Evolutionary conservation across 495 filamentous ascomycete species (phyloP).

Genomic region (Penicillium goetzii): DNA sequence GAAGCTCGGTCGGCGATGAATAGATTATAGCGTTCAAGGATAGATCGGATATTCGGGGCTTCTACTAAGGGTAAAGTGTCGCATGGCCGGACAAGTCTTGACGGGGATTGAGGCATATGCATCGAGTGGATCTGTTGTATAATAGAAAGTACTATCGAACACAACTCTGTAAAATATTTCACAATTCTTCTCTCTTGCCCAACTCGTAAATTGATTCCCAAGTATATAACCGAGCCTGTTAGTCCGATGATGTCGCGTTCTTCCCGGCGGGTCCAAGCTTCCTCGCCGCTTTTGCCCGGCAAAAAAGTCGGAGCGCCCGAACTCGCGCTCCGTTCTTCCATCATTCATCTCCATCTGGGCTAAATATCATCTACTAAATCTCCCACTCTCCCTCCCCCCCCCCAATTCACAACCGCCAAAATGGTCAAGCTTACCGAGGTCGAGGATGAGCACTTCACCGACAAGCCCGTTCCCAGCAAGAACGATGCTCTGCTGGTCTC

Average conservation of each 20-base stretch:
- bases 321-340: conserved; percentile 35
- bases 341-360: conserved; percentile 26
- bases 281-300: conserved; percentile 50
- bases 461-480: conserved; percentile 67
- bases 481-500: conserved; percentile 54
- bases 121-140: conserved; percentile 28
- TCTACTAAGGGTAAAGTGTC: conserved; percentile 12
- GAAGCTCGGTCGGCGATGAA: conserved; percentile 75
- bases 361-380: conserved; percentile 17
- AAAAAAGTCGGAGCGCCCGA: conserved; percentile 49
- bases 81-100: conserved; percentile 5
- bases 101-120: conserved; percentile 12
- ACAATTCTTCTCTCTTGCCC: conserved; percentile 9
- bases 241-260: conserved; percentile 24
- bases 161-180: conserved; percentile 32
- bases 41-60: neutral
- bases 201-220: neutral
- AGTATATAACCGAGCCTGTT: neutral
- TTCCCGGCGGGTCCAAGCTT: conserved; percentile 34
- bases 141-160: conserved; percentile 25
- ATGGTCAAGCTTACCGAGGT: conserved; percentile 99
- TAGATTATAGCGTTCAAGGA: neutral
- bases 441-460: conserved; percentile 88
- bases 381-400: conserved; percentile 19
- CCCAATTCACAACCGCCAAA: conserved; percentile 44